phyloP scores from a whole-genome alignment of 2,329 filamentous ascomycete genomes.

The Coniosporium tulheliwenetii region DNA sequence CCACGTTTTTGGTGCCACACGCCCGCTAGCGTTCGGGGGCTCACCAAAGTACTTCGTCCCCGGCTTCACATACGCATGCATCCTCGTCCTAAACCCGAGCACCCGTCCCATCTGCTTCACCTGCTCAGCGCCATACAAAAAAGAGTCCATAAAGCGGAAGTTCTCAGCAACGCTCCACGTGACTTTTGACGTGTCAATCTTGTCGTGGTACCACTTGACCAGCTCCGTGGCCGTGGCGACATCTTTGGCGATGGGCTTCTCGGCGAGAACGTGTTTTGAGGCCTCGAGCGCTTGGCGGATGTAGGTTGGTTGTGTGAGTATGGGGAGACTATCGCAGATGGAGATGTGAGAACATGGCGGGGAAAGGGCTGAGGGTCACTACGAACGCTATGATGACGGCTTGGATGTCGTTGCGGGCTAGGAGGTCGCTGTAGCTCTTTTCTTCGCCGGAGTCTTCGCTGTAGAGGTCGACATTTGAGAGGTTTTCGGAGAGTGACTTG shows the following conservation, averaged over 20 bases:
- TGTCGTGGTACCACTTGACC: slow-evolving; percentile 28
- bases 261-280: slow-evolving; percentile 40
- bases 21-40: slow-evolving; percentile 3
- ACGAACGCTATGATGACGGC: slow-evolving; percentile 37
- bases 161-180: slow-evolving; percentile 57
- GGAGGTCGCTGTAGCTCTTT: slow-evolving; percentile 21
- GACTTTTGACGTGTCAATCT: slow-evolving; percentile 20
- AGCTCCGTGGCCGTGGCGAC: slow-evolving; percentile 34
- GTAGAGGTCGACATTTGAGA: slow-evolving; percentile 37
- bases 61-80: slow-evolving; percentile 27
- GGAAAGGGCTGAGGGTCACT: not conserved
- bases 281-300: slow-evolving; percentile 29
- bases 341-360: slow-evolving; percentile 3
- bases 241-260: slow-evolving; percentile 41
- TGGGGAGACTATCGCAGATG: slow-evolving; percentile 48
- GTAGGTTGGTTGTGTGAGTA: slow-evolving; percentile 28
- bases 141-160: slow-evolving; percentile 46
- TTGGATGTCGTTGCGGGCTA: slow-evolving; percentile 28
- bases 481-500: slow-evolving; percentile 25
- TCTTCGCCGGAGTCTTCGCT: slow-evolving; percentile 35
- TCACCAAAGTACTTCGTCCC: slow-evolving; percentile 39
- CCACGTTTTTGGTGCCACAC: slow-evolving; percentile 3
- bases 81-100: slow-evolving; percentile 35
- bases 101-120: slow-evolving; percentile 38
- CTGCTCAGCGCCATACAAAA: slow-evolving; percentile 34